Base-by-base conservation (phyloP, 495 filamentous ascomycete genomes). In the Cudoniella acicularis region DNA sequence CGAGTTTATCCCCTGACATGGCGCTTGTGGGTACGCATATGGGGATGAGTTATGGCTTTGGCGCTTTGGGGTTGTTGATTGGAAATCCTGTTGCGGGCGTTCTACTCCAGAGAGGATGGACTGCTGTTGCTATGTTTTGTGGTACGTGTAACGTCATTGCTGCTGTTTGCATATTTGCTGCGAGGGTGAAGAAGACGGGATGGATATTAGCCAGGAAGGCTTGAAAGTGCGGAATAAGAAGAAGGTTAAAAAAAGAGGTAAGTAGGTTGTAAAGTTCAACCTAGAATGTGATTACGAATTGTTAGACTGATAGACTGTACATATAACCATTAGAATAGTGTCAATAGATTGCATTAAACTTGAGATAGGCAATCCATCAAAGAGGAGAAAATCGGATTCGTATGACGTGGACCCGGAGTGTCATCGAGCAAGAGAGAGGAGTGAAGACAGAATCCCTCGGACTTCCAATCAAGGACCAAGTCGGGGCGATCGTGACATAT, bases 1-100 rank as follows among this genome's bases (percentile, higher is more conserved):
- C 90, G 84, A 89, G 6, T 82, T 70, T 92, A 53, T 81, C 80
- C 1, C 77, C 81, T 1, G 82, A 87, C 54, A 72, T 88, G 52
- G 75, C 79, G 17, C 72, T 84, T 9, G 73, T 91, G 26, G 88
- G 88, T 0, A 85, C 85, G 21, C 78, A 87, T 18, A 78, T 91
- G 69, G 88, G 88, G 1, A 87, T 89, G 83, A 69, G 76, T 4
- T 90, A 89, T 63, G 70, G 79, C 0, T 67, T 79, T 24, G 72
- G 74, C 2, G 79, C 79, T 3, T 49, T 88, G 3, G 85, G 85
- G 2, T 66, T 89, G 53, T 66, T 91, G 51, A 78, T 88, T 30
- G 88, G 89, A 17, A 87, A 83, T 1, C 88, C 89, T 0, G 85
- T 90, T 45, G 85, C 82, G 1, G 88, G 88, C 41, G 83, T 83